phyloP scores from a whole-genome alignment of 495 filamentous ascomycete species.

The Podospora pseudoanserina region DNA sequence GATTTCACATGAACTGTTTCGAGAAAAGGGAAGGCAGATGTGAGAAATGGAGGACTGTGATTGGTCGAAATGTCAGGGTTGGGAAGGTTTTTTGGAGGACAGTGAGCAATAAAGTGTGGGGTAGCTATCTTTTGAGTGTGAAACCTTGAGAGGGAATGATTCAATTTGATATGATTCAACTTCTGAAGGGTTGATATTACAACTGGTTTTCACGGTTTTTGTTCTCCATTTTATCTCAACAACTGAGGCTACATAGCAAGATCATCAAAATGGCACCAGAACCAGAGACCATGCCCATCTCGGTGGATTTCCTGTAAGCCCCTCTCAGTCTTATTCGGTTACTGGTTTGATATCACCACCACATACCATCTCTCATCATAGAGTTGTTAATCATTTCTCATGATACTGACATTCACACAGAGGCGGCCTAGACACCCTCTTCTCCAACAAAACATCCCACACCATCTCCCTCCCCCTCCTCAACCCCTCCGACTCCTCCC shows the following conservation, averaged over 20 bases:
- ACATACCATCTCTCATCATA: too few species aligned
- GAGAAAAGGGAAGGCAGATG: background rate
- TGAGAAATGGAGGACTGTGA: background rate
- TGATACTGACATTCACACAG: slow-evolving; percentile 39
- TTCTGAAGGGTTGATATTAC: too few species aligned
- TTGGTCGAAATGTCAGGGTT: background rate
- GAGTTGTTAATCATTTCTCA: too few species aligned
- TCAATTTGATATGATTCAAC: background rate
- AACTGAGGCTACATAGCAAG: background rate
- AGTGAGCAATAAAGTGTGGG: background rate
- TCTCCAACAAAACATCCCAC: slow-evolving; percentile 74
- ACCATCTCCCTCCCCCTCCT: slow-evolving; percentile 62
- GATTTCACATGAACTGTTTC: background rate
- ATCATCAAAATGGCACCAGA: background rate
- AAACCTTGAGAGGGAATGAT: background rate
- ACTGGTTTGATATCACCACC: slow-evolving; percentile 1
- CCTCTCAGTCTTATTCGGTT: slow-evolving; percentile 1
- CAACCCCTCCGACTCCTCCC: slow-evolving; percentile 51
- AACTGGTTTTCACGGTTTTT: too few species aligned
- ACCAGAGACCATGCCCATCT: background rate
- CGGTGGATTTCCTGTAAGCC: background rate
- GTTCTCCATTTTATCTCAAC: background rate
- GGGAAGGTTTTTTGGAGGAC: background rate
- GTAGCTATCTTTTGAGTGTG: background rate
- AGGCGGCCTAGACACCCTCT: slow-evolving; percentile 93